Evolutionary conservation across 2,329 filamentous ascomycete species (phyloP), one percentile per base, ranked within the genome.

Genomic region (Didymella arachidicola): DNA sequence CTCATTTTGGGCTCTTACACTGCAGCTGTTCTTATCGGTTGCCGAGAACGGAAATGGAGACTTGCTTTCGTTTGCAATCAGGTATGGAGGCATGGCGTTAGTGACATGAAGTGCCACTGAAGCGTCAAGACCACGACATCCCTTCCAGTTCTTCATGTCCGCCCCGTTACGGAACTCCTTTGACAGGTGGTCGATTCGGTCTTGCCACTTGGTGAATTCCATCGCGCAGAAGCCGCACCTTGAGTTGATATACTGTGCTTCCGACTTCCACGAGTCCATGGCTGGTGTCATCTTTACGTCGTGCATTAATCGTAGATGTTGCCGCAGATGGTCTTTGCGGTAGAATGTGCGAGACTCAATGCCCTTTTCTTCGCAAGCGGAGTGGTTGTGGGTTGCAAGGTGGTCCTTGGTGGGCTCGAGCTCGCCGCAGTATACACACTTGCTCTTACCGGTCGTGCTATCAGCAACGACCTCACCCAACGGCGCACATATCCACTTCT

Each of bases 181-280:
- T 0, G 83, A 81, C 7, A 86, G 60, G 65, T 86, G 84, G 55
- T 85, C 82, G 6, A 78, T 72, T 3, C 84, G 78, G 51, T 81
- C 80, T 58, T 80, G 75, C 84, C 84, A 86, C 18, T 77, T 80
- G 3, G 74, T 72, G 62, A 86, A 81, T 2, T 72, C 72, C 60
- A 74, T 71, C 2, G 72, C 74, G 62, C 84, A 86, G 69, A 86
- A 86, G 2, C 83, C 84, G 65, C 84, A 86, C 8, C 83, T 78
- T 27, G 79, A 80, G 48, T 82, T 84, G 65, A 88, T 81, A 49
- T 82, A 80, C 16, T 80, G 80, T 4, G 81, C 82, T 48, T 81
- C 81, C 27, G 82, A 82, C 68, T 84, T 85, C 86, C 86, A 88
- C 36, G 85, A 86, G 83, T 93, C 64, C 88, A 86, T 88, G 77